A percentile compares a stretch with the other conserved stretches of the same genome.
Evolutionary conservation across 768 basidiomycete genomes (phyloP).

Genomic region (Leccinum broughii): DNA sequence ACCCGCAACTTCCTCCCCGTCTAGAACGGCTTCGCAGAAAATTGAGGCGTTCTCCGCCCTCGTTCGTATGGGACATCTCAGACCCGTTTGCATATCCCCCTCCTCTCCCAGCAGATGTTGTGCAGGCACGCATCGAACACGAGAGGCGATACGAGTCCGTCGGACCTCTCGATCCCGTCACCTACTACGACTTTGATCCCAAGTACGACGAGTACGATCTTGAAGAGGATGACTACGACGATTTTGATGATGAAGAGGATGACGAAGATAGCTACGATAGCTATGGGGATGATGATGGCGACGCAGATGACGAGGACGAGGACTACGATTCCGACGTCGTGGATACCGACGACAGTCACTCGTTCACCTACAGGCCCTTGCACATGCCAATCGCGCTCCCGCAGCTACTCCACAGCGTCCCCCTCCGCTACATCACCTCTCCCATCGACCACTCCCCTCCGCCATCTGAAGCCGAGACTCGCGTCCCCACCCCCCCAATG

Average conservation of each 20-base stretch:
- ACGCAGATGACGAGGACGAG: too few relatives aligned
- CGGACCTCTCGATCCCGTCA: not conserved
- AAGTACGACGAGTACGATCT: not conserved
- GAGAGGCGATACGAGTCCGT: not conserved
- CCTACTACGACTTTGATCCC: not conserved
- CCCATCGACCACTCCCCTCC: not conserved
- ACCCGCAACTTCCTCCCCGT: not conserved
- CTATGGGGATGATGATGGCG: not conserved
- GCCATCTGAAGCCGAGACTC: not conserved
- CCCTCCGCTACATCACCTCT: not conserved
- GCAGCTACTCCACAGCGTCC: conserved; percentile 1
- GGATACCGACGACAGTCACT: not conserved
- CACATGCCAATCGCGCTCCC: conserved; percentile 6
- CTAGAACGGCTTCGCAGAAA: not conserved
- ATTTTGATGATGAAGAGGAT: not conserved
- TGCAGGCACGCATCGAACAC: conserved; percentile 2
- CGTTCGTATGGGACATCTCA: conserved; percentile 19
- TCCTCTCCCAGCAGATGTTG: not conserved
- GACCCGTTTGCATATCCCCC: conserved; percentile 13
- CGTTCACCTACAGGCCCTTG: not conserved
- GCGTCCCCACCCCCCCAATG: not conserved
- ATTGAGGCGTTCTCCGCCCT: not conserved
- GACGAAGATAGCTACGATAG: not conserved
- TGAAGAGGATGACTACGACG: not conserved
- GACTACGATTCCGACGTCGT: not conserved